A percentile compares a stretch with the other conserved stretches of the same genome.
Evolutionary conservation across 345 rosid species (phyloP).

Genomic region (Eucalyptus regnans): DNA sequence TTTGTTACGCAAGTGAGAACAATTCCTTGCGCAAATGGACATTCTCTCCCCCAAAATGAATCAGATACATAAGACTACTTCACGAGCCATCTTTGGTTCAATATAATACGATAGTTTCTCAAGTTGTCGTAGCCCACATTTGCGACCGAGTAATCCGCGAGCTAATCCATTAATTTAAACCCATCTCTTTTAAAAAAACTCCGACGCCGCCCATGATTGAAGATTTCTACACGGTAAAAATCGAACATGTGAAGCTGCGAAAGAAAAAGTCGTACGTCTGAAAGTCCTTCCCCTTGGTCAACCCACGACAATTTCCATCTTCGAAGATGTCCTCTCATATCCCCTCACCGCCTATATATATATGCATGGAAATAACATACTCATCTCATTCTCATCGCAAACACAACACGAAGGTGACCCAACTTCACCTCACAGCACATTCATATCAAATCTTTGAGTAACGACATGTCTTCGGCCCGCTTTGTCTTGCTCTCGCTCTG

Average conservation of each 20-base stretch:
- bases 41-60: not conserved
- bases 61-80: not conserved
- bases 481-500: not conserved
- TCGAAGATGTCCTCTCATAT: not conserved
- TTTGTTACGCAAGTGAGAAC: not conserved
- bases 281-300: not conserved
- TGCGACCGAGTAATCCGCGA: not conserved
- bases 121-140: not conserved
- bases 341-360: not conserved
- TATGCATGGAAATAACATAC: not conserved
- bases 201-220: not conserved
- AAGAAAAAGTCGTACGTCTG: not conserved
- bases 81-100: not conserved
- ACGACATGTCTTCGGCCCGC: constrained; percentile 3
- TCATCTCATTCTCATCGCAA: not conserved
- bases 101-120: not conserved
- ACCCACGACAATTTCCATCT: not conserved
- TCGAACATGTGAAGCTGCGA: not conserved
- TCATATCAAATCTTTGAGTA: not conserved
- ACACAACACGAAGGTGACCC: not conserved
- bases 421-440: not conserved
- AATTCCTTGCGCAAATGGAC: not conserved
- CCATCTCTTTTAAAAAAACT: not conserved
- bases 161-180: not conserved
- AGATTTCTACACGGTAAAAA: not conserved